Base-by-base conservation (phyloP, 768 basidiomycete genomes). In the Rubroboletus pulcherrimus region DNA sequence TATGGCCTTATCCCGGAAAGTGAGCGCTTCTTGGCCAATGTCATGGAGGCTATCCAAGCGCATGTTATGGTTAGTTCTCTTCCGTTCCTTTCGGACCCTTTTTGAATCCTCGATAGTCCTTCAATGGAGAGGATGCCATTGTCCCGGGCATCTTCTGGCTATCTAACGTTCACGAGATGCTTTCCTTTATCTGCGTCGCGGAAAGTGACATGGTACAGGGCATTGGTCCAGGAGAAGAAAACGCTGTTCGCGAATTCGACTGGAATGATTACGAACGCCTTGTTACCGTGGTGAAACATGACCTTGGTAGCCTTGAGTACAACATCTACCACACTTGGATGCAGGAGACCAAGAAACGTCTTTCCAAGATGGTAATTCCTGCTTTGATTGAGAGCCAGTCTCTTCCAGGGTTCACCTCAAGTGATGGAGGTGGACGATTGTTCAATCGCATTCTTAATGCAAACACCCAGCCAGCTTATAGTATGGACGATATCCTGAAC, bases 311-410 rank as follows among this genome's bases (percentile, higher is more conserved):
- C 58, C 78, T 99, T 67, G 96, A 99, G 75, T 98, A 98, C 79
- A 99, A 99, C 78, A 96, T 99, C 73, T 98, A 98, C 72, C 96
- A 98, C 71, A 98, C 96, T 0, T 98, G 93, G 91, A 98, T 99
- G 93, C 76, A 90, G 53, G 97, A 98, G 76, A 91, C 93, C 38
- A 99, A 98, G 84, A 95, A 93, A 76, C 89, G 87, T 54, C 77
- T 99, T 39, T 80, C 85, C 44, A 98, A 98, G 79, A 98, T 98
- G 94, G 91, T 98, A 42, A 93, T 99, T 55, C 97, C 97, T n/a
- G 97, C 97, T 4, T 74, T 98, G 57, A 94, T 98, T 63, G 97
- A 98, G 73, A 95, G 91, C 61, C 97, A 98, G 70, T 96, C 96
- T 21, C 77, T 99, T 43, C 97, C 97, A 6, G 97, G 97, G 6